These are phyloP conservation scores for Ambrosiella xylebori DNA, from an alignment of 2,329 filamentous ascomycete species.

Conservation along the genomic window DNA sequence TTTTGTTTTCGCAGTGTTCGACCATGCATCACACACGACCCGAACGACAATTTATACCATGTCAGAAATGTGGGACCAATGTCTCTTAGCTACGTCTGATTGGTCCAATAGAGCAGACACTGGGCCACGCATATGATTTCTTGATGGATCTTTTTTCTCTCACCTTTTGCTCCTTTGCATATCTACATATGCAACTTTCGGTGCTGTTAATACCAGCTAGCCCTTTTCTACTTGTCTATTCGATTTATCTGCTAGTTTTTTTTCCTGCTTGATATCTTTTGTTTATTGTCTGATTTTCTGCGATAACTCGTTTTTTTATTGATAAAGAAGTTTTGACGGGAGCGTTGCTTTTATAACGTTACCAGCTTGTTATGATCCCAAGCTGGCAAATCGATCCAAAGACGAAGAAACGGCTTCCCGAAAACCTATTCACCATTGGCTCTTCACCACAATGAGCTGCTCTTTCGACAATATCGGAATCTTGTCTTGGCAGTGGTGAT, in stretches of 20 bases:
- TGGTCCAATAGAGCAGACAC: background rate
- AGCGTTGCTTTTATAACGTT: constrained; percentile 1
- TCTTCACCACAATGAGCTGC: background rate
- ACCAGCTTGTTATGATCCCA: constrained; percentile 1
- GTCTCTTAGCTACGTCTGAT: background rate
- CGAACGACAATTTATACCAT: background rate
- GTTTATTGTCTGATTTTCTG: constrained; percentile 15
- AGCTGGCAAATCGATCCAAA: background rate
- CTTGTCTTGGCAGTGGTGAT: background rate
- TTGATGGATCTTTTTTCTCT: background rate
- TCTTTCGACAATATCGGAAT: background rate
- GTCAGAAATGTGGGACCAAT: background rate
- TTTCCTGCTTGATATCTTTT: constrained; percentile 13
- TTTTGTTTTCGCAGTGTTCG: constrained; percentile 4
- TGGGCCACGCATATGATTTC: background rate
- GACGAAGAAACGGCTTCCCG: constrained; percentile 8
- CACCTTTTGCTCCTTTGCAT: background rate
- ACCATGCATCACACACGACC: background rate
- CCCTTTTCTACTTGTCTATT: background rate
- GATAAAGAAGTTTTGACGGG: constrained; percentile 3
- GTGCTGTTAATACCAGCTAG: background rate
- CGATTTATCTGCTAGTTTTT: constrained; percentile 10
- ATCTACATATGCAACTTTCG: background rate
- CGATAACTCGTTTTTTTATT: constrained; percentile 10
- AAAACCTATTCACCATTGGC: background rate